Conservation (phyloP, 208 protist species). For the Acanthamoeba healyi region DNA sequence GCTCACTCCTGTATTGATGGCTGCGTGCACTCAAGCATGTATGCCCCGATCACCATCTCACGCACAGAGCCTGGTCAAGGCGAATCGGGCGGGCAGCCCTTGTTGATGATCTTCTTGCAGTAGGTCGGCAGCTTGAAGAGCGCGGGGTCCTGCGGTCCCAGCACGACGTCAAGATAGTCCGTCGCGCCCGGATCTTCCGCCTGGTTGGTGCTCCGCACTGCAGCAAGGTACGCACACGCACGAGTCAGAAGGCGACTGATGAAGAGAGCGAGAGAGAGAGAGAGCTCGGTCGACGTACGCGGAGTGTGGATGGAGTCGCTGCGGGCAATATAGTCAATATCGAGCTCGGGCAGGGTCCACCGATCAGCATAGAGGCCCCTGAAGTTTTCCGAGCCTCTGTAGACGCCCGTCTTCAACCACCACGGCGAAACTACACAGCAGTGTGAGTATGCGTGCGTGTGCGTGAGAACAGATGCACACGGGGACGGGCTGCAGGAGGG, state of each 20-base stretch:
- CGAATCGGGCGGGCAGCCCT: conserved; percentile 29
- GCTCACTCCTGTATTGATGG: neutral
- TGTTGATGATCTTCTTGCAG: conserved; percentile 46
- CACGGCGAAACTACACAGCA: conserved; percentile 68
- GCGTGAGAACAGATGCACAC: no score
- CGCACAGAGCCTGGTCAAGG: neutral
- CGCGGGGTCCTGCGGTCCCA: conserved; percentile 72
- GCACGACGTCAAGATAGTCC: conserved; percentile 73
- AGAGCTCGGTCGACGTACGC: neutral
- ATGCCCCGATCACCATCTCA: no score
- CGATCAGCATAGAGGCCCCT: conserved; percentile 29
- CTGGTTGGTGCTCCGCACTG: conserved; percentile 73
- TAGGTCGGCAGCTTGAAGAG: conserved; percentile 70
- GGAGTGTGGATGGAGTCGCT: conserved; percentile 44
- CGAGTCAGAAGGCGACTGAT: neutral
- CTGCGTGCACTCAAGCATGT: neutral
- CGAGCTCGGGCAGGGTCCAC: conserved; percentile 55
- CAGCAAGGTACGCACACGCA: neutral
- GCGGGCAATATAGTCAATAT: conserved; percentile 60
- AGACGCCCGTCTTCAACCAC: conserved; percentile 40
- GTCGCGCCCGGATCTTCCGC: conserved; percentile 73
- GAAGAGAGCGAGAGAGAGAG: no score
- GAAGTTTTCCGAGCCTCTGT: conserved; percentile 25
- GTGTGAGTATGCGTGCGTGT: neutral
- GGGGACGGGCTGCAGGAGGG: no score